A percentile compares a stretch with the other conserved stretches of the same genome.
These are phyloP conservation scores for Tieghemiomyces parasiticus DNA, from an alignment of 192 early-diverging fungal species.

Conservation along the genomic window DNA sequence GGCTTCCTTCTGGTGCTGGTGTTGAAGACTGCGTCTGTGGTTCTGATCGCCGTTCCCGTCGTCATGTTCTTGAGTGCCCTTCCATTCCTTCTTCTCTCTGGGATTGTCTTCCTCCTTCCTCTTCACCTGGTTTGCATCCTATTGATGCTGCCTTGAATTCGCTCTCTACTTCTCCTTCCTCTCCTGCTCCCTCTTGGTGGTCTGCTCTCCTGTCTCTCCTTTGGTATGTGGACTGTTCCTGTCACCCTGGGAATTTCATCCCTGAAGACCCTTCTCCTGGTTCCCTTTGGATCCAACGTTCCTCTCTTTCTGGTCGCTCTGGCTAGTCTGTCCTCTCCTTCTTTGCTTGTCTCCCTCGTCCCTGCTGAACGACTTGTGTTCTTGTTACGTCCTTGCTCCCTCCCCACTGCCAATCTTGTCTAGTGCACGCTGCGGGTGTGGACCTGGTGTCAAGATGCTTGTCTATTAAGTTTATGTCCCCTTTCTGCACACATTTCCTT, in stretches of 20 bases:
- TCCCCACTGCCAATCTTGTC: slow-evolving; percentile 3
- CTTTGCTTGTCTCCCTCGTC: slow-evolving; percentile 3
- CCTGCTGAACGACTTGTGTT: slow-evolving; percentile 4
- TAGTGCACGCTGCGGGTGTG: slow-evolving; percentile 3
- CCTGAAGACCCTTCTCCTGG: slow-evolving; percentile 3
- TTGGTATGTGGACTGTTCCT: slow-evolving; percentile 4
- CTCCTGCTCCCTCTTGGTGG: slow-evolving; percentile 3
- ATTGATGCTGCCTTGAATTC: slow-evolving; percentile 4
- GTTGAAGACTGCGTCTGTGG: slow-evolving; percentile 3
- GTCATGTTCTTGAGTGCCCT: slow-evolving; percentile 4
- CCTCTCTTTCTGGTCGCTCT: slow-evolving; percentile 3
- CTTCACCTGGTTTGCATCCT: slow-evolving; percentile 4
- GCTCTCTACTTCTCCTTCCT: slow-evolving; percentile 4
- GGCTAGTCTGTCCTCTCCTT: slow-evolving; percentile 3
- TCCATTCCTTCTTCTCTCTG: slow-evolving; percentile 4
- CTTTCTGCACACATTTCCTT: slow-evolving; percentile 4
- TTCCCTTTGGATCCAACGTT: slow-evolving; percentile 4
- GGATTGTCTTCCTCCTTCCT: slow-evolving; percentile 4
- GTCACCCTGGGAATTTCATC: slow-evolving; percentile 4
- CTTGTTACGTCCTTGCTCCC: slow-evolving; percentile 3
- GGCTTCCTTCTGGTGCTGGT: slow-evolving; percentile 3
- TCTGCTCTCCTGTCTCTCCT: slow-evolving; percentile 3
- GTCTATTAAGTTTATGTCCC: slow-evolving; percentile 4
- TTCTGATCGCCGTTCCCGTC: slow-evolving; percentile 3
- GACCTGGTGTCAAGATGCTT: slow-evolving; percentile 4